A percentile compares a stretch with the other conserved stretches of the same genome.
phyloP scores from a whole-genome alignment of 164 flowering plant species.

The Stephania cephalantha region DNA sequence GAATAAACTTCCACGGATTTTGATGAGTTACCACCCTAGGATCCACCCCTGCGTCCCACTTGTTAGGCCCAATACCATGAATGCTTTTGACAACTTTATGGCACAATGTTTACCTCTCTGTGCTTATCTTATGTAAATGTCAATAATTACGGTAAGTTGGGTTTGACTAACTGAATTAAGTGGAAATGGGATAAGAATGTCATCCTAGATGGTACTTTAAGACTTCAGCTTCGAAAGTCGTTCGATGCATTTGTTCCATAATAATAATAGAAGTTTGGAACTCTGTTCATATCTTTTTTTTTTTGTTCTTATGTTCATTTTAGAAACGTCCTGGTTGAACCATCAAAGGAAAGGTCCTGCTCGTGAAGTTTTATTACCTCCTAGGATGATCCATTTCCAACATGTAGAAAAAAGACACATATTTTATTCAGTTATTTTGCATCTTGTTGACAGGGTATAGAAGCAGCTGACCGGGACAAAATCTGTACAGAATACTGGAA shows the following conservation, averaged over 20 bases:
- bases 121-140: too few relatives aligned
- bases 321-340: too few relatives aligned
- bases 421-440: not conserved
- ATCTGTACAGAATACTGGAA: conserved; percentile 67
- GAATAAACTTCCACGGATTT: too few relatives aligned
- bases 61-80: not conserved
- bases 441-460: conserved; percentile 19
- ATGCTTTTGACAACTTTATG: not conserved
- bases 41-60: not conserved
- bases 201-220: not conserved
- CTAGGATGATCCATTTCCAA: not conserved
- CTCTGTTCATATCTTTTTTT: too few relatives aligned
- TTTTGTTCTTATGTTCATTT: too few relatives aligned
- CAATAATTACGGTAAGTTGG: too few relatives aligned
- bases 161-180: not conserved
- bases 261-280: not conserved
- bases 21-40: too few relatives aligned
- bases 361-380: not conserved
- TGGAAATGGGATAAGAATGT: not conserved
- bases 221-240: not conserved
- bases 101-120: not conserved
- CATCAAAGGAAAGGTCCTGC: too few relatives aligned
- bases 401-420: not conserved
- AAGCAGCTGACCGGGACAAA: conserved; percentile 49
- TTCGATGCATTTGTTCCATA: not conserved